Percentiles rank a stretch among this genome's conserved stretches.
phyloP scores from a whole-genome alignment of 495 filamentous ascomycete species.

The Hyaloscypha finlandica region DNA sequence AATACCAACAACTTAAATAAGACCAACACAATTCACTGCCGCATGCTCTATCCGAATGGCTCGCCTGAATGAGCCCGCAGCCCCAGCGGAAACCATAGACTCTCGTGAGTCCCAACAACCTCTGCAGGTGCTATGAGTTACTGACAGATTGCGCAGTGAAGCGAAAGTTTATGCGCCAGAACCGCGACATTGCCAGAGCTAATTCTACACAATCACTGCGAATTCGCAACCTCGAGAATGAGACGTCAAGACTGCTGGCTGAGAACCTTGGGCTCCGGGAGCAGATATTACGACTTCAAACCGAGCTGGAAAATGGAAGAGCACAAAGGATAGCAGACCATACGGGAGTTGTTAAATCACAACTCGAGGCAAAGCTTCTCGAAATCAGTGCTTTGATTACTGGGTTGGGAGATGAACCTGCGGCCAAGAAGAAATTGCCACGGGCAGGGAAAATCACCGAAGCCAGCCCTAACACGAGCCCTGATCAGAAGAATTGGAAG shows the following conservation, averaged over 20 bases:
- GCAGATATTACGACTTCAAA: constrained; percentile 72
- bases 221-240: constrained; percentile 84
- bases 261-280: constrained; percentile 87
- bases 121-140: constrained; percentile 10
- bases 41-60: constrained; percentile 61
- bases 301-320: constrained; percentile 56
- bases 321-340: constrained; percentile 57
- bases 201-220: constrained; percentile 91
- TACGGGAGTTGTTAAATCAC: constrained; percentile 66
- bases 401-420: constrained; percentile 47
- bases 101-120: constrained; percentile 60
- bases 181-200: constrained; percentile 86
- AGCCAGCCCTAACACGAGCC: constrained; percentile 41
- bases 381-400: constrained; percentile 67
- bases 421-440: constrained; percentile 30
- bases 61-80: constrained; percentile 80
- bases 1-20: background rate
- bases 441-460: constrained; percentile 31
- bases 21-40: constrained; percentile 14
- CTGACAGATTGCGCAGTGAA: constrained; percentile 59
- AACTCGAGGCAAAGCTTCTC: constrained; percentile 67
- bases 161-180: constrained; percentile 85
- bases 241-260: constrained; percentile 76
- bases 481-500: constrained; percentile 49
- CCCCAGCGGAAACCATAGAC: constrained; percentile 74